Conservation (phyloP, 169 alveolate species). For the Plasmodium yoelii region DNA sequence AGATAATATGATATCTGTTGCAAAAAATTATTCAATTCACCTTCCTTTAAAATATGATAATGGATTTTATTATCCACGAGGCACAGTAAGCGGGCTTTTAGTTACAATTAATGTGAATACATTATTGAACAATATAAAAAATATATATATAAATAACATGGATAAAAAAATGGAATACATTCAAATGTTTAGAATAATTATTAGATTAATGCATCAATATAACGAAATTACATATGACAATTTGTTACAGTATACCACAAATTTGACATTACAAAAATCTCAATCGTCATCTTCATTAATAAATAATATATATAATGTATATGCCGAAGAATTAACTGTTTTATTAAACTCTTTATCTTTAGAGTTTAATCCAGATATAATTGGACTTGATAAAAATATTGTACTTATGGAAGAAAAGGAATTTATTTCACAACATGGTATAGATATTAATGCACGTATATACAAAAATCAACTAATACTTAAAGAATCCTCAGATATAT, state of each 20-base stretch:
- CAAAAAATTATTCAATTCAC: slow-evolving; percentile 1
- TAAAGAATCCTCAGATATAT: slow-evolving; percentile 38
- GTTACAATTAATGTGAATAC: slow-evolving; percentile 22
- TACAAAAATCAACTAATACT: slow-evolving; percentile 28
- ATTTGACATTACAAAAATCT: slow-evolving; percentile 2
- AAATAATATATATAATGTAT: slow-evolving; percentile 17
- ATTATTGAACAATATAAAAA: slow-evolving; percentile 8
- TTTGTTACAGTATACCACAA: slow-evolving; percentile 54
- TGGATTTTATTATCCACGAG: slow-evolving; percentile 16
- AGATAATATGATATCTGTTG: neutral
- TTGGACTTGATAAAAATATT: slow-evolving; percentile 21
- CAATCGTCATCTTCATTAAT: neutral
- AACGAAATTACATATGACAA: slow-evolving; percentile 37
- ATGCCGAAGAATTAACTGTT: slow-evolving; percentile 71
- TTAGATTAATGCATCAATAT: slow-evolving; percentile 14
- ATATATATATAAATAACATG: slow-evolving; percentile 45
- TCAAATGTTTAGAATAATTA: slow-evolving; percentile 58
- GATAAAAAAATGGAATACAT: slow-evolving; percentile 69
- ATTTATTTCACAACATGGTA: slow-evolving; percentile 12
- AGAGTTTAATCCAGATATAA: slow-evolving; percentile 35
- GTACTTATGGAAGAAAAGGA: slow-evolving; percentile 17
- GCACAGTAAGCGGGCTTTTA: slow-evolving; percentile 30
- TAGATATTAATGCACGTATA: slow-evolving; percentile 22
- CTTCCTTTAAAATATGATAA: slow-evolving; percentile 51
- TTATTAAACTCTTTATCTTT: slow-evolving; percentile 39